phyloP scores from a whole-genome alignment of 371 early-diverging fungal species.

The Mucor irregularis region DNA sequence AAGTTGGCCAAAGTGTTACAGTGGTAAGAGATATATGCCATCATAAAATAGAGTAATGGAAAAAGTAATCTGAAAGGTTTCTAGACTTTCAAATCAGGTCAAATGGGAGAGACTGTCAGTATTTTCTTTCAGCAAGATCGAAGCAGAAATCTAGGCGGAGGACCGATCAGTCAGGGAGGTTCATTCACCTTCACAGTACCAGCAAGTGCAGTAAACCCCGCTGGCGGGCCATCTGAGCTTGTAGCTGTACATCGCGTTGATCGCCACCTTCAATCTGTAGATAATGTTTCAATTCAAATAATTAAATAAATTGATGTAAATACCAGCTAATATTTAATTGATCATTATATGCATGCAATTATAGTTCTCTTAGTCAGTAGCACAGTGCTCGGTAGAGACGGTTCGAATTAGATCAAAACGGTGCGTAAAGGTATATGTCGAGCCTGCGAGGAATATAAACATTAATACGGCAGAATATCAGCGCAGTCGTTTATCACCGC shows the following conservation, averaged over 20 bases:
- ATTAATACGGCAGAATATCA: no score
- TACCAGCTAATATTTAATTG: background rate
- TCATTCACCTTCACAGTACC: conserved; percentile 9
- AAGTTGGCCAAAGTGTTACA: conserved; percentile 5
- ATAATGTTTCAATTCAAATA: conserved; percentile 7
- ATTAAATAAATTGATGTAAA: background rate
- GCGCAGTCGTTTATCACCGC: no score
- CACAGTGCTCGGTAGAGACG: no score
- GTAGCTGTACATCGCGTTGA: conserved; percentile 13
- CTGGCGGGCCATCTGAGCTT: conserved; percentile 6
- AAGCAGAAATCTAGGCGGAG: conserved; percentile 3
- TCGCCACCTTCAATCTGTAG: conserved; percentile 7
- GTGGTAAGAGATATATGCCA: background rate
- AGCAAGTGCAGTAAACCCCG: background rate
- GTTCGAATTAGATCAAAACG: no score
- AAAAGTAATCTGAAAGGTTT: background rate
- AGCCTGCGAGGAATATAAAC: no score
- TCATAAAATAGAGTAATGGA: background rate
- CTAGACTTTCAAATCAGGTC: background rate
- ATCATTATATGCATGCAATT: no score
- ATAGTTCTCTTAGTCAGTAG: no score
- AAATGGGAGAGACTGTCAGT: conserved; percentile 4
- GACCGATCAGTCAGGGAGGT: background rate
- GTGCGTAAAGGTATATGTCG: no score
- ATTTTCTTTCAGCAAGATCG: conserved; percentile 14